Base-by-base conservation (phyloP, 805 yeast genomes). In the Yamadazyma kitorensis region DNA sequence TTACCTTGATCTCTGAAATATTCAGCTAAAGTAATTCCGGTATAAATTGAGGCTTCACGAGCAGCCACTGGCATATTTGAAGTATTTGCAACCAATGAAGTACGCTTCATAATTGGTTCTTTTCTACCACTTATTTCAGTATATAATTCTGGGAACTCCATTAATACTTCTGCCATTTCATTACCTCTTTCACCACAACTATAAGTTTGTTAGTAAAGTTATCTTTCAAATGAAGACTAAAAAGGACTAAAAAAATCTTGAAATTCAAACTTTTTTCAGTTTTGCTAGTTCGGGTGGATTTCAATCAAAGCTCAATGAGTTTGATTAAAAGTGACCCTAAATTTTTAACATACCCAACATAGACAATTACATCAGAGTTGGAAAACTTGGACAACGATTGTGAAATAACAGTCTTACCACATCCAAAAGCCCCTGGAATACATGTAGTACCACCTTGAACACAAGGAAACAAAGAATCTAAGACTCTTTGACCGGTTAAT, bases 21-120 rank as follows among this genome's bases (percentile, higher is more conserved):
- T 70, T 93, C 99, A 31, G 98, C 98, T 51, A 93, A 72, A 4
- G 99, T 93, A 55, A 93, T 93, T 76, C 99, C 98, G 11, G 99
- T 93, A 70, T 93, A 93, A 54, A 93, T 93, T 21, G 98, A 93
- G 31, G 99, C 99, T 68, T 93, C 99, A 80, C 99, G 85, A 6
- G 98, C 98, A 44, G 99, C 99, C 53, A 93, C 99, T 35, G 99
- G 99, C 99, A 93, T 93, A 64, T 93, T 93, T 26, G 98, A 91
- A 28, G 99, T 93, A 65, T 93, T 93, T 30, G 99, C 99, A 34
- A 93, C 98, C 62, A 93, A 77, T 23, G 98, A 85, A 25, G 99
- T 93, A 74, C 99, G 95, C 74, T 94, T 93, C 98, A 93, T 93
- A 59, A 93, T 93, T 47, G 98, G 97, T 71, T 93, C 99, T 69